Conservation (phyloP, 345 rosid genomes). For the Stellera chamaejasme region DNA sequence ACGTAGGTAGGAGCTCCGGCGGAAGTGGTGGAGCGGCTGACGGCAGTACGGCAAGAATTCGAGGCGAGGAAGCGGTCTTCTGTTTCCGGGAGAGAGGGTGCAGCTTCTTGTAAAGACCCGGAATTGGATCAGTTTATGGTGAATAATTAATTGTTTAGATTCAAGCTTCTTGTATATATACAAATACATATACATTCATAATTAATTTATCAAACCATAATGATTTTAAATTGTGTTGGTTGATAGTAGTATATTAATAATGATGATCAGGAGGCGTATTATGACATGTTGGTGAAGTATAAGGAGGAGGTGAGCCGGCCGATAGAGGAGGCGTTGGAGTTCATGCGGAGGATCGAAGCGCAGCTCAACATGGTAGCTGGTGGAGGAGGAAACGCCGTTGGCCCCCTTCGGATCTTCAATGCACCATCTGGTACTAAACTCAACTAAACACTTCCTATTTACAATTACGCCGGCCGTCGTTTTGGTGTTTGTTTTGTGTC, state of each 20-base stretch:
- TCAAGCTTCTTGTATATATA: too few relatives aligned
- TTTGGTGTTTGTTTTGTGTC: slow-evolving; percentile 2
- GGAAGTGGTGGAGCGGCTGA: slow-evolving; percentile 62
- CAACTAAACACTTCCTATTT: background rate
- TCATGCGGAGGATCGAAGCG: slow-evolving; percentile 92
- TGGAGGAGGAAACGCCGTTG: slow-evolving; percentile 26
- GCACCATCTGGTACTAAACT: slow-evolving; percentile 38
- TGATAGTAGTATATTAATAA: background rate
- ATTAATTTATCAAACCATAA: too few relatives aligned
- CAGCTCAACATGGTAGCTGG: slow-evolving; percentile 56
- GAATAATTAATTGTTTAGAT: slow-evolving; percentile 2
- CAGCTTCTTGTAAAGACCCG: slow-evolving; percentile 52
- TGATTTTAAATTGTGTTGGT: too few relatives aligned
- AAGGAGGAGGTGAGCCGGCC: slow-evolving; percentile 90
- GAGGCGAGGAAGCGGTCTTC: slow-evolving; percentile 59
- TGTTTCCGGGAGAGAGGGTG: slow-evolving; percentile 22
- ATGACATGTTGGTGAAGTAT: slow-evolving; percentile 91
- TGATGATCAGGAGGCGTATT: slow-evolving; percentile 72
- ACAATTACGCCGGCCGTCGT: slow-evolving; percentile 16
- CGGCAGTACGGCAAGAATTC: slow-evolving; percentile 65
- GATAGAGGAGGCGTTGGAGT: slow-evolving; percentile 95
- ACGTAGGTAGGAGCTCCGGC: slow-evolving; percentile 93
- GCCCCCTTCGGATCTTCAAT: slow-evolving; percentile 67
- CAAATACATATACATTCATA: background rate
- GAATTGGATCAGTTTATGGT: slow-evolving; percentile 99